A percentile compares a stretch with the other conserved stretches of the same genome.
These are phyloP conservation scores for Mycena pura DNA, from an alignment of 768 basidiomycete genomes.

Conservation along the genomic window DNA sequence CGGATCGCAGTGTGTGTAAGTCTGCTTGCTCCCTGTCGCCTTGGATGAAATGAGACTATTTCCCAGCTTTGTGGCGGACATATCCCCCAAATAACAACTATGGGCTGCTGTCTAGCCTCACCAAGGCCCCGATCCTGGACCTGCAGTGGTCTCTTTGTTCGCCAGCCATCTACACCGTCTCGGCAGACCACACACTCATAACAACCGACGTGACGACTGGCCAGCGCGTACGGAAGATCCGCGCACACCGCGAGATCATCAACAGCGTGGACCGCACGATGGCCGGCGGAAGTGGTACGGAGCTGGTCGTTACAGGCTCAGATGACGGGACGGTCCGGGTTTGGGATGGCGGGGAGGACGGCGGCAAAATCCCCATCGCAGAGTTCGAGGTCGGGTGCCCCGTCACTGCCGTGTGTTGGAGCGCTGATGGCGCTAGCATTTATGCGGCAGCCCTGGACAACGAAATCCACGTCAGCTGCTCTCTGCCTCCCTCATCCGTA, in stretches of 20 bases:
- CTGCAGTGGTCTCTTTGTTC: slow-evolving; percentile 87
- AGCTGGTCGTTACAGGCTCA: slow-evolving; percentile 85
- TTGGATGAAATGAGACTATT: neutral
- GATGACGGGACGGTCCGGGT: slow-evolving; percentile 93
- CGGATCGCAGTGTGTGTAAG: slow-evolving; percentile 90
- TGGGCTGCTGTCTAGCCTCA: slow-evolving; percentile 78
- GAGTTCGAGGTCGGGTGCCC: slow-evolving; percentile 89
- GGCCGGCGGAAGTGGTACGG: slow-evolving; percentile 82
- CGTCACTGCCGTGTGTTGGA: slow-evolving; percentile 92
- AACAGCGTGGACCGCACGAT: slow-evolving; percentile 89
- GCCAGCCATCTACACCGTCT: slow-evolving; percentile 78
- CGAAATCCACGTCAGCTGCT: slow-evolving; percentile 81
- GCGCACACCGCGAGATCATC: slow-evolving; percentile 91
- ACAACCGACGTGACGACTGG: slow-evolving; percentile 86
- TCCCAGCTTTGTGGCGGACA: slow-evolving; percentile 84
- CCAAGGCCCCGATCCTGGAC: slow-evolving; percentile 93
- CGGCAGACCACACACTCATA: slow-evolving; percentile 86
- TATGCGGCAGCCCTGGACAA: slow-evolving; percentile 96
- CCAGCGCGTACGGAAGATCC: slow-evolving; percentile 78
- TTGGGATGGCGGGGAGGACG: slow-evolving; percentile 89
- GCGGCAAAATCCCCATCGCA: slow-evolving; percentile 73
- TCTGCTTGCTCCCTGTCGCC: slow-evolving; percentile 25
- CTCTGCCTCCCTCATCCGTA: slow-evolving; percentile 16
- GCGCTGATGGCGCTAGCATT: slow-evolving; percentile 85
- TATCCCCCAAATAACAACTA: slow-evolving; percentile 95